A percentile compares a stretch with the other conserved stretches of the same genome.
These are phyloP conservation scores for Volutella citrinella DNA, from an alignment of 2,329 filamentous ascomycete species.

Conservation along the genomic window DNA sequence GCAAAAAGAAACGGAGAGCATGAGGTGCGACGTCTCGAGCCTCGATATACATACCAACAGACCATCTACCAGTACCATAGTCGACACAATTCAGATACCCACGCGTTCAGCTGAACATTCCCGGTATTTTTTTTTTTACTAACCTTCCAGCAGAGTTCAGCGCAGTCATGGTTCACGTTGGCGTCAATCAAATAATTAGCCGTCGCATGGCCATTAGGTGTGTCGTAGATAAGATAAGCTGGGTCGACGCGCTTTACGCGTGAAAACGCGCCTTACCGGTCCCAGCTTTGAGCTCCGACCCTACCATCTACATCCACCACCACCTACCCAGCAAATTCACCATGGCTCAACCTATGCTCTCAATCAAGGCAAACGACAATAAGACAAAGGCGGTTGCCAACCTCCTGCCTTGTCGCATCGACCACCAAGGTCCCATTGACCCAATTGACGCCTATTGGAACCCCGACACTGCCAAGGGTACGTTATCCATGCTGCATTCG, in stretches of 20 bases:
- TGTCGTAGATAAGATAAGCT: constrained; percentile 12
- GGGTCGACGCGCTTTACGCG: constrained; percentile 15
- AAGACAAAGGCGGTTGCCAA: constrained; percentile 55
- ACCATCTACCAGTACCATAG: not conserved
- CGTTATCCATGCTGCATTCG: too few relatives aligned
- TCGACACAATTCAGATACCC: not conserved
- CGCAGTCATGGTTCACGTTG: too few relatives aligned
- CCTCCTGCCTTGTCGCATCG: constrained; percentile 75
- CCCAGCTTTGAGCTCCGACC: not conserved
- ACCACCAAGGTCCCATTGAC: constrained; percentile 72
- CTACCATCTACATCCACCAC: not conserved
- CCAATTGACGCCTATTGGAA: constrained; percentile 67
- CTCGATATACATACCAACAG: constrained; percentile 5
- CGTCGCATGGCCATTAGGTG: too few relatives aligned
- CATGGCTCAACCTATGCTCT: constrained; percentile 44
- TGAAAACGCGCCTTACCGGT: constrained; percentile 17
- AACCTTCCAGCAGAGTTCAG: too few relatives aligned
- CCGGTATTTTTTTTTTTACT: too few relatives aligned
- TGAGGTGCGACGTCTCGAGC: constrained; percentile 6
- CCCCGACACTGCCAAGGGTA: constrained; percentile 48
- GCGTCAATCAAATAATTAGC: constrained; percentile 72
- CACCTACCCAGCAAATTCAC: too few relatives aligned
- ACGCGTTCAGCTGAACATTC: not conserved
- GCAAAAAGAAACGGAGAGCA: constrained; percentile 38
- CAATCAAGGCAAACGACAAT: constrained; percentile 28